Conservation (phyloP, 805 yeast species). For the Saccharomyces kudriavzevii region DNA sequence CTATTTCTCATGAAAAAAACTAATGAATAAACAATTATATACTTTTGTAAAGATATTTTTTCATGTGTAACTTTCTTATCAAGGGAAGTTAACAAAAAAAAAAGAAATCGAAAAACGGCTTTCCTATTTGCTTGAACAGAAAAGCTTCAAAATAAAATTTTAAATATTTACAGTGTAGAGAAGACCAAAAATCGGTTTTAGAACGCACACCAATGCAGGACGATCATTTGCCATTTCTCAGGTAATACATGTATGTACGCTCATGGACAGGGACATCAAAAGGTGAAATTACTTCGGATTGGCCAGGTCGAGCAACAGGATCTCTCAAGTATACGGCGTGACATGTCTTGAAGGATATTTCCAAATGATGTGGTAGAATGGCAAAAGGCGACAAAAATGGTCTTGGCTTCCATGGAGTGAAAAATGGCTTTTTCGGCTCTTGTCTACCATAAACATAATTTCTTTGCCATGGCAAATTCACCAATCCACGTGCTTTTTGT, state of each 20-base stretch:
- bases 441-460: slow-evolving; percentile 69
- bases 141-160: neutral
- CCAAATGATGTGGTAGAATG: slow-evolving; percentile 84
- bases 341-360: slow-evolving; percentile 82
- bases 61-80: neutral
- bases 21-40: neutral
- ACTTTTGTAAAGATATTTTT: neutral
- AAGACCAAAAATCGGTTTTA: neutral
- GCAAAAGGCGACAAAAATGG: slow-evolving; percentile 91
- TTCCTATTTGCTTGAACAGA: neutral
- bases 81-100: neutral
- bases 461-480: slow-evolving; percentile 74
- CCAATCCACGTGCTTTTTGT: slow-evolving; percentile 34
- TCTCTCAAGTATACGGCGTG: slow-evolving; percentile 95
- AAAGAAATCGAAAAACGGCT: neutral
- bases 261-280: slow-evolving; percentile 75
- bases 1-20: neutral
- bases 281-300: slow-evolving; percentile 91
- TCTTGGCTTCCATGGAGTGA: slow-evolving; percentile 96
- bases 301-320: slow-evolving; percentile 95
- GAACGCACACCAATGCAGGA: neutral
- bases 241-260: slow-evolving; percentile 91
- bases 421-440: slow-evolving; percentile 70
- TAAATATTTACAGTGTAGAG: slow-evolving; percentile 5
- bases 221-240: slow-evolving; percentile 51